Base-by-base conservation (phyloP, 2,329 filamentous ascomycete species). In the Paecilomyces sp. region DNA sequence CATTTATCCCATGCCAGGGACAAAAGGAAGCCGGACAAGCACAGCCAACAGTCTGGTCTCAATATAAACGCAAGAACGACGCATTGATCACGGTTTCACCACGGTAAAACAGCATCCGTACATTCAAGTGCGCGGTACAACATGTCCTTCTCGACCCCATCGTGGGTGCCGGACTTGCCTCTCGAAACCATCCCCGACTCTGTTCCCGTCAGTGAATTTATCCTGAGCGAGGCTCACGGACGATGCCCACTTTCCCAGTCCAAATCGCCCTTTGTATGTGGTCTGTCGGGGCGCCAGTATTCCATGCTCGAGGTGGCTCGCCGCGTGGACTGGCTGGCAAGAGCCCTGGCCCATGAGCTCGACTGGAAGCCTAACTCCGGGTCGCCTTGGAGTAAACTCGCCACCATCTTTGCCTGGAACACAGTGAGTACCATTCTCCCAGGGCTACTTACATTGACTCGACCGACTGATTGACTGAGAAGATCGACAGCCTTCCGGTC, bases 371-470 rank as follows among this genome's bases (percentile, higher is more conserved):
- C 85, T 15, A 84, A 87, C 63, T 71, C 83, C 58, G 87, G 85
- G 30, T 82, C 83, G 0, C 86, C 89, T 67, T 91, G 86, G 86
- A 88, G 91, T 66, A 88, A 89, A 69, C 86, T 89, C 47, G 78
- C 89, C 56, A 84, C 79, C 4, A 76, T 90, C n/a, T 90, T 87
- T 74, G 84, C 85, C 3, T 73, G 89, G 61, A 91, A 91, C 70
- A 22, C 22, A 22, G 22, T 22, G 22, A 22, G 22, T 22, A 22
- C 22, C 22, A 22, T 22, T 22, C 22, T 22, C 22, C 22, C 1
- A 22, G 22, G 22, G 2, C 22, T 22, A 22, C 22, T 22, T 22
- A 22, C 22, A 22, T 22, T 22, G 22, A 22, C 22, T 22, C 22
- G 22, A 22, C 22, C 22, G 22, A 22, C 22, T 22, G 22, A 22